These are phyloP conservation scores for Neopestalotiopsis rosae DNA, from an alignment of 2,329 filamentous ascomycete genomes.

Conservation along the genomic window DNA sequence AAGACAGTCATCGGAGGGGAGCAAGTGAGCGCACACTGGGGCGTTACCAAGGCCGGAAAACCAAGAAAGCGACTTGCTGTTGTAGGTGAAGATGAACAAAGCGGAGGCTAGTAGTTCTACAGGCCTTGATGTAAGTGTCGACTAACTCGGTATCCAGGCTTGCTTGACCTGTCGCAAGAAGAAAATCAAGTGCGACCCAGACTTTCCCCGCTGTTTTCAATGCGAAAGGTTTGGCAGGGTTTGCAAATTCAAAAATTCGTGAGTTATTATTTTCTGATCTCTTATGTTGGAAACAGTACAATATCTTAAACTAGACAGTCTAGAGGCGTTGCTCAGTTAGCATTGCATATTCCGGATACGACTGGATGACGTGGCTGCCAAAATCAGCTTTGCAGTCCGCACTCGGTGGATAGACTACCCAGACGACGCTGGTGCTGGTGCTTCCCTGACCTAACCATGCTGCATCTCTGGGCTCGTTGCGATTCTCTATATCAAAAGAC, in stretches of 20 bases:
- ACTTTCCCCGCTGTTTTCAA: constrained; percentile 84
- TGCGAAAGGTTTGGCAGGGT: constrained; percentile 89
- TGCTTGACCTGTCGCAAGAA: constrained; percentile 93
- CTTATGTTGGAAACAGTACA: constrained; percentile 18
- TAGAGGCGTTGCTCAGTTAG: too few relatives aligned
- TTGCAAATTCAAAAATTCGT: constrained; percentile 88
- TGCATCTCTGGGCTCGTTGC: too few relatives aligned
- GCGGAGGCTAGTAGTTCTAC: not conserved
- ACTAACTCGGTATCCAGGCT: constrained; percentile 21
- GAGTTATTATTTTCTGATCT: constrained; percentile 46
- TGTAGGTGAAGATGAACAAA: constrained; percentile 37
- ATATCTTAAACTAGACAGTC: constrained; percentile 43
- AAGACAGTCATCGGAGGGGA: constrained; percentile 86
- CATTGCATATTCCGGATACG: too few relatives aligned
- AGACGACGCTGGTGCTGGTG: too few relatives aligned
- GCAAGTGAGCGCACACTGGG: constrained; percentile 88
- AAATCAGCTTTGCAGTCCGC: too few relatives aligned
- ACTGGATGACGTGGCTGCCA: too few relatives aligned
- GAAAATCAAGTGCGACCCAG: constrained; percentile 96
- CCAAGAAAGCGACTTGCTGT: constrained; percentile 89
- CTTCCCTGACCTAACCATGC: too few relatives aligned
- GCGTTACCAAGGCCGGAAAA: constrained; percentile 92
- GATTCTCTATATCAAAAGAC: too few relatives aligned
- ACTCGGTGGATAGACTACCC: too few relatives aligned
- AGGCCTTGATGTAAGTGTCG: not conserved